These are phyloP conservation scores for Suhomyces choctaworum DNA, from an alignment of 1,139 yeast species.

Conservation along the genomic window DNA sequence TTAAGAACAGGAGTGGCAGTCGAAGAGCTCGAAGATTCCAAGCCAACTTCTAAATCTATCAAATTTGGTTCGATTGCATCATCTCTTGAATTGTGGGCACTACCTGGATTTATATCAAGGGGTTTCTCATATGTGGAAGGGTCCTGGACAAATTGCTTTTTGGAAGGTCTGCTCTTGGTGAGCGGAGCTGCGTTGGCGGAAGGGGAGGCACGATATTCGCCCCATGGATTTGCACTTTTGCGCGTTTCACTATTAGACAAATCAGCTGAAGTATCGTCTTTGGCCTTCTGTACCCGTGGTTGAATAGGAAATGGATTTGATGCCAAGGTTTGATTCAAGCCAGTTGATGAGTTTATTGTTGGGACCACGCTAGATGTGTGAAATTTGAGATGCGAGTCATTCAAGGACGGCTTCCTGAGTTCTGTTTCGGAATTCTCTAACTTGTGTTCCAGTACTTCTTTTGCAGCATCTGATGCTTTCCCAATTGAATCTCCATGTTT, in stretches of 20 bases:
- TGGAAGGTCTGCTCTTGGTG: slow-evolving; percentile 9
- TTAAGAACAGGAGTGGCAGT: slow-evolving; percentile 25
- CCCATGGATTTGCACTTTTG: slow-evolving; percentile 26
- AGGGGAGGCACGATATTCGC: slow-evolving; percentile 16
- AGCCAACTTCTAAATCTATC: slow-evolving; percentile 43
- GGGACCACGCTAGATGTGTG: background rate
- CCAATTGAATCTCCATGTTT: too few relatives aligned
- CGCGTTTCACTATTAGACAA: slow-evolving; percentile 4
- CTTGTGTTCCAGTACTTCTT: too few relatives aligned
- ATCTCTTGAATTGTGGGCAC: slow-evolving; percentile 3
- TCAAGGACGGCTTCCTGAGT: too few relatives aligned
- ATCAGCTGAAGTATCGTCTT: background rate
- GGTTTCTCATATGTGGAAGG: background rate
- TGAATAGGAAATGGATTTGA: slow-evolving; percentile 11
- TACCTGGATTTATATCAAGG: slow-evolving; percentile 1
- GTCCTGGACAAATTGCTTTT: background rate
- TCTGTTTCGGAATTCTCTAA: too few relatives aligned
- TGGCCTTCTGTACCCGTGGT: slow-evolving; percentile 3
- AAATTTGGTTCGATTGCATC: slow-evolving; percentile 23
- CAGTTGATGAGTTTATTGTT: background rate
- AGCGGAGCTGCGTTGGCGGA: slow-evolving; percentile 8
- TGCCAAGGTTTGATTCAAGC: background rate
- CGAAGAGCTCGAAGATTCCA: slow-evolving; percentile 34
- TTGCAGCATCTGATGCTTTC: too few relatives aligned
- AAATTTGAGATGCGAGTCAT: background rate